Evolutionary conservation across 208 protist species (phyloP).

Genomic region (Hexamita inflata): DNA sequence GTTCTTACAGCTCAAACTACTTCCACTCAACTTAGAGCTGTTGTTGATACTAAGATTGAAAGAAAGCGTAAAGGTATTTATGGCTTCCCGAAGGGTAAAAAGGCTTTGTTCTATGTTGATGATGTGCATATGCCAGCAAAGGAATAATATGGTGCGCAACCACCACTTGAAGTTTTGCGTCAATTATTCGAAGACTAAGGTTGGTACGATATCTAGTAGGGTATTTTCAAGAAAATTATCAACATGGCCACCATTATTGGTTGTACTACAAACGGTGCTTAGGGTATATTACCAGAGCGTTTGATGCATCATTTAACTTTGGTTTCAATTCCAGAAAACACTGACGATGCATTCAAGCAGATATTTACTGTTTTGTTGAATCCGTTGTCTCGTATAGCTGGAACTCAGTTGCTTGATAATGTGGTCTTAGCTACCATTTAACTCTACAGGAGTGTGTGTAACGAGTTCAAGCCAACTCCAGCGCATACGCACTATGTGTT

Average conservation of each 20-base stretch:
- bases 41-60: constrained; percentile 76
- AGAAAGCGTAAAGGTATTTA: constrained; percentile 75
- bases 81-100: constrained; percentile 74
- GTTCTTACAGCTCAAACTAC: constrained; percentile 13
- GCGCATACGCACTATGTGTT: constrained; percentile 96
- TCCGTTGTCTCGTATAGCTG: not conserved
- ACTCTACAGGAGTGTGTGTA: constrained; percentile 71
- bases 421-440: constrained; percentile 64
- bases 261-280: not conserved
- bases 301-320: constrained; percentile 6
- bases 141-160: constrained; percentile 59
- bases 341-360: not conserved
- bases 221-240: constrained; percentile 27
- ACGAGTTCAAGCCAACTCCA: constrained; percentile 82
- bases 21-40: constrained; percentile 5
- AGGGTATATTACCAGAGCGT: not conserved
- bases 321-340: not conserved
- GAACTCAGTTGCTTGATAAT: not conserved
- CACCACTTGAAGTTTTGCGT: constrained; percentile 61
- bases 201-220: constrained; percentile 72
- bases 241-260: constrained; percentile 16
- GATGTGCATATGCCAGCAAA: constrained; percentile 92
- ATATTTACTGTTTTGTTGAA: not conserved
- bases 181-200: constrained; percentile 60
- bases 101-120: constrained; percentile 85